Base-by-base conservation (phyloP, 352 stramenopile species). In the Globisporangium carolinianum region DNA sequence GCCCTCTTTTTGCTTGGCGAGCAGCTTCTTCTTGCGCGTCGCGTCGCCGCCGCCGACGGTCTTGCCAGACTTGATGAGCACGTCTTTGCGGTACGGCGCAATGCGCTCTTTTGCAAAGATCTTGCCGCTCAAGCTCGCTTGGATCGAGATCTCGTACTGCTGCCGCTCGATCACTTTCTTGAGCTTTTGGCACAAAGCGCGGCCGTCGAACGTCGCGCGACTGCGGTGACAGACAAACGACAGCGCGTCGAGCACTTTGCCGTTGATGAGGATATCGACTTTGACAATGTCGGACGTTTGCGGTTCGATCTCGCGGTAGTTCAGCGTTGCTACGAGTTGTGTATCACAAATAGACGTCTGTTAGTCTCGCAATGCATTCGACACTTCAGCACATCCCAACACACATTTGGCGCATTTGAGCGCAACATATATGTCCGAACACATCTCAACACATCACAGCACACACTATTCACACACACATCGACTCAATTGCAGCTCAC, bases 1-100 rank as follows among this genome's bases (percentile, higher is more conserved):
- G 61, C 97, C 97, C 57, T 97, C 78, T 70, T 99, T 99, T 72
- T 99, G 97, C 76, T 99, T 99, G 63, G 98, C 97, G 11, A 99
- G 70, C 37, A 99, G 79, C 66, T 99, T 99, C 63, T 98, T 98
- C 73, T 99, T 99, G 52, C 97, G 79, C 51, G 94, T 98, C 47
- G 94, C 81, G 67, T 99, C 97, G 8, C 97, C 97, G 35, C 97
- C 96, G 48, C 97, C 97, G 14, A 99, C 97, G 0, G 78, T 94
- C 62, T 99, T 99, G 51, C 87, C 86, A 4, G 85, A 96, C 67
- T 98, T 98, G 45, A 95, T 96, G 4, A 99, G 69, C 24, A 98
- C 95, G 42, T 94, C 84, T 66, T 99, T 99, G 49, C 97, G 89
- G 72, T 96, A 98, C 5, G 97, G 95, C 45, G 87, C 71, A 54